Conservation (phyloP, 257 asterid species). For the Sherardia arvensis region DNA sequence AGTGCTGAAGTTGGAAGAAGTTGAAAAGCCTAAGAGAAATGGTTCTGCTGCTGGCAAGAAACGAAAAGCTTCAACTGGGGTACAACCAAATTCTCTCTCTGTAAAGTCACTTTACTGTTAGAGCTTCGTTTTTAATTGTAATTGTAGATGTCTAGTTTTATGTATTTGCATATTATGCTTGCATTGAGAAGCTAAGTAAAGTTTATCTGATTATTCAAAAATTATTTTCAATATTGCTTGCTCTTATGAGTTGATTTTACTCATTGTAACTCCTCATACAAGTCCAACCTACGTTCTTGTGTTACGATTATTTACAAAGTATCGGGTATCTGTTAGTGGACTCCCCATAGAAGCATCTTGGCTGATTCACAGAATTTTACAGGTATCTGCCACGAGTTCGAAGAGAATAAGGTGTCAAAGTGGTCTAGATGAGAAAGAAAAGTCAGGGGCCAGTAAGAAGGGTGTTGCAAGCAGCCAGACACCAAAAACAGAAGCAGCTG, state of each 20-base stretch:
- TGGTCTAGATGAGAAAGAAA: background rate
- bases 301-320: background rate
- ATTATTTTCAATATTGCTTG: background rate
- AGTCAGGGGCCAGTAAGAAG: background rate
- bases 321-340: background rate
- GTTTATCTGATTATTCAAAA: background rate
- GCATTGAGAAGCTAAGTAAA: background rate
- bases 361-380: background rate
- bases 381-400: conserved; percentile 1
- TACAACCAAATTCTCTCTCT: background rate
- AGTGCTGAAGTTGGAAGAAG: conserved; percentile 7
- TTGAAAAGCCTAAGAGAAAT: background rate
- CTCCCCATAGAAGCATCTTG: background rate
- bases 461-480: background rate
- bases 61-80: conserved; percentile 4
- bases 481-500: background rate
- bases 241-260: background rate
- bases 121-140: background rate
- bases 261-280: background rate
- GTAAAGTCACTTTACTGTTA: background rate
- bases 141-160: background rate
- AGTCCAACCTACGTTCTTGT: background rate
- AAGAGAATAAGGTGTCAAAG: background rate
- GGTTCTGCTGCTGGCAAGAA: background rate
- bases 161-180: background rate